Evolutionary conservation across 164 flowering plant genomes (phyloP).

Genomic region (Vitis labrusca): DNA sequence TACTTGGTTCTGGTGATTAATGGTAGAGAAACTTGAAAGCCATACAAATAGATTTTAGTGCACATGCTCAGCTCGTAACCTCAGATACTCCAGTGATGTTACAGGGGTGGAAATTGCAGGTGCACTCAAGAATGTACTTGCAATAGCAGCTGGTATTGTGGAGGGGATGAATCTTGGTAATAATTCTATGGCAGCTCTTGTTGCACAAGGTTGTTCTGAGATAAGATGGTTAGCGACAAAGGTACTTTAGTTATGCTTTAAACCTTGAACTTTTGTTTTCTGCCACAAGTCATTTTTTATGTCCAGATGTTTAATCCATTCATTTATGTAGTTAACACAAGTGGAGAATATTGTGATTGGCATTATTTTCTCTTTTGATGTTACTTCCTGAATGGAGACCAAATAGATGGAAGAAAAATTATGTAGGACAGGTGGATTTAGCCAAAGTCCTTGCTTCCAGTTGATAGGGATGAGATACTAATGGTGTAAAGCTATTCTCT

Average conservation of each 20-base stretch:
- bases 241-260: constrained; percentile 32
- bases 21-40: not conserved
- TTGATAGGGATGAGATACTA: no score
- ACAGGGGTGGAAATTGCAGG: constrained; percentile 99
- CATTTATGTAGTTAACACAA: not conserved
- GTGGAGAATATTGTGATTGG: not conserved
- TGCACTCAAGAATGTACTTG: constrained; percentile 96
- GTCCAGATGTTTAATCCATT: not conserved
- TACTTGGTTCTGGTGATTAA: not conserved
- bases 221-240: constrained; percentile 96
- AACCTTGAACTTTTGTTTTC: not conserved
- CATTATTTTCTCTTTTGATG: not conserved
- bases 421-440: no score
- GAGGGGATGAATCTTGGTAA: constrained; percentile 94
- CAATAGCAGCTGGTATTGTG: constrained; percentile 98
- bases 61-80: constrained; percentile 44
- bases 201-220: constrained; percentile 97
- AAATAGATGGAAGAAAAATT: no score
- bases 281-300: not conserved
- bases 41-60: not conserved
- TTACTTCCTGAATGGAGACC: not conserved
- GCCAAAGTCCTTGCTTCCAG: no score
- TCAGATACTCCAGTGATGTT: constrained; percentile 88
- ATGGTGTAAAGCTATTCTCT: no score
- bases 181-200: constrained; percentile 98